phyloP scores from a whole-genome alignment of 495 filamentous ascomycete species.

The Chaetomium cochliodes region DNA sequence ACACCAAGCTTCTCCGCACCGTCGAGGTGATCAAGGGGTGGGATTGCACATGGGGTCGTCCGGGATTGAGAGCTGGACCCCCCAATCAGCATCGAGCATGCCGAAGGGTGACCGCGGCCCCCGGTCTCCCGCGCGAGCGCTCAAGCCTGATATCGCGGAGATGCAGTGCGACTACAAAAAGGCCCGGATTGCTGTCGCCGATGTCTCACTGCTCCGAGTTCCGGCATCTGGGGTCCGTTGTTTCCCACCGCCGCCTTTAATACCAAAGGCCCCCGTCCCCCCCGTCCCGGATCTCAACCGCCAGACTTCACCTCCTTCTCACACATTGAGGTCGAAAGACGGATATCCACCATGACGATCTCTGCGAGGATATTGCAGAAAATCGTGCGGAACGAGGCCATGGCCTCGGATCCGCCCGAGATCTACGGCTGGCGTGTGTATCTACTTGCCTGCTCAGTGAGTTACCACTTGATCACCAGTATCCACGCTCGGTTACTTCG shows the following conservation, averaged over 20 bases:
- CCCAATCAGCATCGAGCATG: conserved; percentile 22
- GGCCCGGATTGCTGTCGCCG: conserved; percentile 20
- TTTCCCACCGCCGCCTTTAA: neutral
- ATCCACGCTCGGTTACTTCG: neutral
- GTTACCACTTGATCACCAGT: conserved; percentile 20
- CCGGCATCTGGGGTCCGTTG: conserved; percentile 15
- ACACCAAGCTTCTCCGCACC: conserved; percentile 14
- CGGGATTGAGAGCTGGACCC: conserved; percentile 11
- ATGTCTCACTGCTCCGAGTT: conserved; percentile 13
- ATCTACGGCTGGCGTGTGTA: conserved; percentile 80
- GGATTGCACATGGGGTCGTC: conserved; percentile 11
- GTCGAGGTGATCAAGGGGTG: neutral
- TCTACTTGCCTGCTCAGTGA: conserved; percentile 63
- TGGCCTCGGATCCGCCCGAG: conserved; percentile 69
- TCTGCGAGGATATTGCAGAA: conserved; percentile 51
- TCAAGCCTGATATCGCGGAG: conserved; percentile 15
- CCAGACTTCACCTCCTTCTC: neutral
- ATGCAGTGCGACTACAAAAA: conserved; percentile 28
- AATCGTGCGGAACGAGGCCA: conserved; percentile 76
- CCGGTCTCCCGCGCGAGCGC: conserved; percentile 18
- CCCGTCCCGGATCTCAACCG: neutral
- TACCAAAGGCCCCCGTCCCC: neutral
- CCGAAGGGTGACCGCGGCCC: neutral
- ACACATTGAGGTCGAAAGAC: neutral
- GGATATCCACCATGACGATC: conserved; percentile 29